Evolutionary conservation across 805 yeast species (phyloP), one percentile per base, ranked within the genome.

Genomic region (Starmerella kuoi): DNA sequence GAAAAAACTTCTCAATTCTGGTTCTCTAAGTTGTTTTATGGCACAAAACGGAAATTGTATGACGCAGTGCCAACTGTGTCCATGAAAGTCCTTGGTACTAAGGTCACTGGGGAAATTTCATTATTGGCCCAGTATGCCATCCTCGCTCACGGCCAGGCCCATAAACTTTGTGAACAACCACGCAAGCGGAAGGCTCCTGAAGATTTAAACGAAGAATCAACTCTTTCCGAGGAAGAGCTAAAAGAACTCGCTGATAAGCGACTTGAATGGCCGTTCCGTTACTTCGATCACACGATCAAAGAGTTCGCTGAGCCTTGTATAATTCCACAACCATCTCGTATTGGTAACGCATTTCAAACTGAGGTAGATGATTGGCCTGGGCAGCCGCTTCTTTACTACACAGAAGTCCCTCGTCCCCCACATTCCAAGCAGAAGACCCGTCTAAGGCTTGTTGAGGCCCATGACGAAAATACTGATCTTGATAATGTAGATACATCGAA

Each of bases 101-200:
- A 8, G 11, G 12, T 9, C 15, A 9, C 35, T 24, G 27, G 18
- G 5, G 20, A 28, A 19, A 23, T 45, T 9, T 17, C 35, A 1
- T 21, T 14, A 68, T 71, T 33, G 85, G 97, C 63, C 70, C 68
- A n/a, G 83, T 79, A 55, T 85, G 97, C 95, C 80, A 94, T 49
- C 68, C 77, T 2, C 61, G 77, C 7, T 4, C 35, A 43, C 2
- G 28, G 21, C 5, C 5, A 5, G 4, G 18, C 20, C 17, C 19
- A 25, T 8, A 8, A 25, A 21, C 27, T 41, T 18, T 26, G 44
- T 17, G 42, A 41, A 7, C 8, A 5, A 11, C 9, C 18, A 12
- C 36, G 34, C 17, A 42, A 32, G 23, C 28, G 35, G 3, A 19
- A 21, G 20, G 14, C 28, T n/a, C 5, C 22, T 0, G 64, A 70